Base-by-base conservation (phyloP, 1,284 basidiomycete species). In the Malassezia obtusa region DNA sequence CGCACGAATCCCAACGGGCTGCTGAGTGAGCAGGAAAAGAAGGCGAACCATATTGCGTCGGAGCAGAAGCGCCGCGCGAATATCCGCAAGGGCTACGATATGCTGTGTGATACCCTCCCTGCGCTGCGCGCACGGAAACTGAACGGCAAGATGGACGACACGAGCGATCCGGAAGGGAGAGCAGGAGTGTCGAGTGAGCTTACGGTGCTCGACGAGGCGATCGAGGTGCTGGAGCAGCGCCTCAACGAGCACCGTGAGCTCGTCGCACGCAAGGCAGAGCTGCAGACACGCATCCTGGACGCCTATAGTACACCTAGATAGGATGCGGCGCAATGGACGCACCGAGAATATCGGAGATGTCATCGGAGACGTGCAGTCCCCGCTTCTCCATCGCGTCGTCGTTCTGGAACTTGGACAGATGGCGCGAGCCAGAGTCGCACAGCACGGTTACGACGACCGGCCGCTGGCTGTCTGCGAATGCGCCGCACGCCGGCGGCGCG, bases 321-420 rank as follows among this genome's bases (percentile, higher is more conserved):
- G 43, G n/a, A 21, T 30, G 26, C 5, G 22, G 41, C n/a, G 22
- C 41, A 4, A 44, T 44, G 8, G 25, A 10, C 19, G 28, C 12
- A 4, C 40, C 12, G 14, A 72, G 59, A 9, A 73, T 66, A 45
- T 69, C 68, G 1, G 60, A 58, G 33, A 73, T 73, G 41, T 73
- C 64, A 37, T 57, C 54, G 3, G 56, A 37, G 0, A 70, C 60
- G 10, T 55, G 58, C 0, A 70, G 39, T 3, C 53, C 53, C 8
- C 43, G 57, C 8, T 57, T 41, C 15, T 49, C 24, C 32, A 73
- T 57, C 1, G 51, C 57, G 0, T 61, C 60, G 44, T 73, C 60
- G 52, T 62, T 58, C 43, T 70, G 67, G 50, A 73, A 73, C 46
- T 71, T 71, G 49, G 68, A 71, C 12, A 73, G 54, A 41, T 73